A percentile compares a stretch with the other conserved stretches of the same genome.
These are phyloP conservation scores for Amphirosellinia nigrospora DNA, from an alignment of 495 filamentous ascomycete genomes.

Conservation along the genomic window DNA sequence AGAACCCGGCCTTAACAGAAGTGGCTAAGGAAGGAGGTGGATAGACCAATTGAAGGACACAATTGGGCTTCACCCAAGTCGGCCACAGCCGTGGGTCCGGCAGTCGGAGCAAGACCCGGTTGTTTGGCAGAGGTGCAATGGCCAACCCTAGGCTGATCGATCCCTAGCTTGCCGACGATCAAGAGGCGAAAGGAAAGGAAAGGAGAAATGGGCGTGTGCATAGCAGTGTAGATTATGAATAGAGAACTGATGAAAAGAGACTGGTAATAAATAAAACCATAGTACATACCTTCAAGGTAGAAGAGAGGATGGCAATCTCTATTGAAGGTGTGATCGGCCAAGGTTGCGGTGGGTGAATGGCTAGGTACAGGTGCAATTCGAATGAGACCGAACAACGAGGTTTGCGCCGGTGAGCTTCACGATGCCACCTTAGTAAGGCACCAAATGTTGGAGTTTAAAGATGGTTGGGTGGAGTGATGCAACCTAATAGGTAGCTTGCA, in stretches of 20 bases:
- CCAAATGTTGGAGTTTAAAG: neutral
- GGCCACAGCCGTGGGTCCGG: constrained; percentile 22
- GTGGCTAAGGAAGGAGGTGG: neutral
- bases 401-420: constrained; percentile 26
- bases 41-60: constrained; percentile 5
- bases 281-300: constrained; percentile 11
- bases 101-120: constrained; percentile 14
- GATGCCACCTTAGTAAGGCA: constrained; percentile 19
- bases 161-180: neutral
- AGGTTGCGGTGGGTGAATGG: too few species aligned
- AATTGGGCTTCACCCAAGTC: constrained; percentile 11
- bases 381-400: neutral
- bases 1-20: neutral
- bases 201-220: neutral
- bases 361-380: neutral
- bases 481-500: constrained; percentile 5
- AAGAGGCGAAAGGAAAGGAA: neutral
- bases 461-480: constrained; percentile 10
- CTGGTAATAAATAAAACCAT: neutral
- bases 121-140: constrained; percentile 8
- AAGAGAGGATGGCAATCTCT: neutral
- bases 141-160: neutral
- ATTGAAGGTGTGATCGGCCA: neutral
- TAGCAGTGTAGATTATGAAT: neutral
- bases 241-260: neutral